Evolutionary conservation across 2,329 filamentous ascomycete species (phyloP).

Genomic region (Alternaria dauci): DNA sequence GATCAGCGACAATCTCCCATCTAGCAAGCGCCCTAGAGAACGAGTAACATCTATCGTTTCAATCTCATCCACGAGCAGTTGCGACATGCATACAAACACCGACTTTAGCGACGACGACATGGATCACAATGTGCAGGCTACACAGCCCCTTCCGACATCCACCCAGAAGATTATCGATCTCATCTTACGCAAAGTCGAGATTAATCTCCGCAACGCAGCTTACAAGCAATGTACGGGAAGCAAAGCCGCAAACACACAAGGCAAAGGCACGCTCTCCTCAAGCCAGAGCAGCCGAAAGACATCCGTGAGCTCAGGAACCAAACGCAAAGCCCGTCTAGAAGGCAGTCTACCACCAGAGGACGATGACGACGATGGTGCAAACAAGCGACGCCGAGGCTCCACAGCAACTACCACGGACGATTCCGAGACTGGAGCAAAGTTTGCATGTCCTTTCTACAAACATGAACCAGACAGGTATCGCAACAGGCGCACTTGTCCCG

Average conservation of each 20-base stretch:
- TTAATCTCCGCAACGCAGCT: conserved; percentile 36
- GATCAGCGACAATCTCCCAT: conserved; percentile 37
- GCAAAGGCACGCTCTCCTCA: neutral
- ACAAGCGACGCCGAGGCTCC: conserved; percentile 40
- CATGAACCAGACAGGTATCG: conserved; percentile 50
- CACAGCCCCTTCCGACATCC: conserved; percentile 23
- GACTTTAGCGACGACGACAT: conserved; percentile 38
- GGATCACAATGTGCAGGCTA: conserved; percentile 3
- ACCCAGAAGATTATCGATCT: conserved; percentile 37
- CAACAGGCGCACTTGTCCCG: conserved; percentile 48
- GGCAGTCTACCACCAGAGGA: conserved; percentile 30
- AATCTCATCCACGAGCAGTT: conserved; percentile 39
- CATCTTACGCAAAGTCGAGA: conserved; percentile 41
- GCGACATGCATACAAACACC: conserved; percentile 41
- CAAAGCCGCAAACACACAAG: conserved; percentile 13
- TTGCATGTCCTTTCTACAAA: conserved; percentile 55
- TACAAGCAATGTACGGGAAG: conserved; percentile 34
- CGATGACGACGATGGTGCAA: conserved; percentile 33
- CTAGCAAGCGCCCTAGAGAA: conserved; percentile 30
- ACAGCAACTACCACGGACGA: conserved; percentile 33
- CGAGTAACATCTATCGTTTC: conserved; percentile 38
- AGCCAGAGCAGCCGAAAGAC: conserved; percentile 23
- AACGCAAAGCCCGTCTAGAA: conserved; percentile 36
- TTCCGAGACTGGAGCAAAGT: conserved; percentile 36
- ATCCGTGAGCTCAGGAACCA: conserved; percentile 27